These are phyloP conservation scores for Hymenoscyphus albidus DNA, from an alignment of 2,329 filamentous ascomycete species.

Conservation along the genomic window DNA sequence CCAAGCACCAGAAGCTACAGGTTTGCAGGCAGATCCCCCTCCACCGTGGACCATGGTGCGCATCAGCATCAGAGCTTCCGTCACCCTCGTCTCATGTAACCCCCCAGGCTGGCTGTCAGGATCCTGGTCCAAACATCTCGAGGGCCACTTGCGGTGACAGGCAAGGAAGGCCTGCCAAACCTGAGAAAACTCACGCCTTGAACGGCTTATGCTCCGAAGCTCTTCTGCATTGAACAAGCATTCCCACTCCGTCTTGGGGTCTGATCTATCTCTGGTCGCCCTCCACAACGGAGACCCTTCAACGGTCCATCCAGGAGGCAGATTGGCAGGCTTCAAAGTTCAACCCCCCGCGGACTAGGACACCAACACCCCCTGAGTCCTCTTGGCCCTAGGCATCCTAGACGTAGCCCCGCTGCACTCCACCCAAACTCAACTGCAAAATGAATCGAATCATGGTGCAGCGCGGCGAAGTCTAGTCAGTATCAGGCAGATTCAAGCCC, in stretches of 20 bases:
- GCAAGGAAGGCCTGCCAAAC: slow-evolving; percentile 30
- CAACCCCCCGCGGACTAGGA: no score
- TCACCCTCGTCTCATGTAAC: slow-evolving; percentile 34
- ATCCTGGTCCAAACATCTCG: slow-evolving; percentile 32
- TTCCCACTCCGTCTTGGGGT: slow-evolving; percentile 24
- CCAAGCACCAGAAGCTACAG: slow-evolving; percentile 18
- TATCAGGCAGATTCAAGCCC: slow-evolving; percentile 19
- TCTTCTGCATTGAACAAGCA: slow-evolving; percentile 32
- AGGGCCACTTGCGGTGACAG: slow-evolving; percentile 31
- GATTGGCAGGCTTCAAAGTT: slow-evolving; percentile 17
- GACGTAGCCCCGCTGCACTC: slow-evolving; percentile 23
- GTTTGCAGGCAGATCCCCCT: slow-evolving; percentile 28
- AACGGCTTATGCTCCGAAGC: slow-evolving; percentile 33
- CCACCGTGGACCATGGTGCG: slow-evolving; percentile 7
- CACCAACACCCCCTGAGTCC: slow-evolving; percentile 14
- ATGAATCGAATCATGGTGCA: slow-evolving; percentile 23
- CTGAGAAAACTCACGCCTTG: slow-evolving; percentile 28
- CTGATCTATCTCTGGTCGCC: slow-evolving; percentile 16
- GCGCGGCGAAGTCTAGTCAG: slow-evolving; percentile 27
- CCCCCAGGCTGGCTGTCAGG: slow-evolving; percentile 28
- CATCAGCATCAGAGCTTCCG: slow-evolving; percentile 23
- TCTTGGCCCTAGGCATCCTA: slow-evolving; percentile 15
- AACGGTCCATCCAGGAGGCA: slow-evolving; percentile 24
- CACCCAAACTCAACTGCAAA: slow-evolving; percentile 25
- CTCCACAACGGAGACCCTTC: slow-evolving; percentile 29